A percentile compares a stretch with the other conserved stretches of the same genome.
These are phyloP conservation scores for Sphagnum contortum DNA, from an alignment of 225 moss, liverwort and hornwort genomes.

Conservation along the genomic window DNA sequence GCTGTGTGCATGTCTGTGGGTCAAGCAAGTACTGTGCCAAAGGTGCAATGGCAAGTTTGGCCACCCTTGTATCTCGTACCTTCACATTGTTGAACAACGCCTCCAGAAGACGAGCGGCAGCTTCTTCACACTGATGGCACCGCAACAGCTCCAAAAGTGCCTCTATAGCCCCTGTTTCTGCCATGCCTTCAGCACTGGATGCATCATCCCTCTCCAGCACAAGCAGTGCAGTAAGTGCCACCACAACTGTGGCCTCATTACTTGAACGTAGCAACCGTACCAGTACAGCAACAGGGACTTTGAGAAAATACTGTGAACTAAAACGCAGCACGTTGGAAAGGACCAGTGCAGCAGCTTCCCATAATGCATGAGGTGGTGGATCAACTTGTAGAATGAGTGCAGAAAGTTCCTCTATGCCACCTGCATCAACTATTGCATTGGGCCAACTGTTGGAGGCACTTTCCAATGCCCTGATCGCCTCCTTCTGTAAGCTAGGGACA, in stretches of 20 bases:
- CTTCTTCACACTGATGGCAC: slow-evolving; percentile 98
- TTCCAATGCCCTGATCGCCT: slow-evolving; percentile 84
- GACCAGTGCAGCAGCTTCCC: slow-evolving; percentile 91
- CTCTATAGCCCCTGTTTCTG: slow-evolving; percentile 88
- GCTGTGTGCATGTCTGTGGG: slow-evolving; percentile 81
- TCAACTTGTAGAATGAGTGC: slow-evolving; percentile 80
- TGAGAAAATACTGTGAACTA: slow-evolving; percentile 84
- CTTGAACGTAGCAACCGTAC: slow-evolving; percentile 86
- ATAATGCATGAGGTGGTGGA: slow-evolving; percentile 89
- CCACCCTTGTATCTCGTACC: slow-evolving; percentile 85
- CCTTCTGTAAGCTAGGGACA: slow-evolving; percentile 81
- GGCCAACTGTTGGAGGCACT: slow-evolving; percentile 99
- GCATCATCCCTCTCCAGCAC: slow-evolving; percentile 94
- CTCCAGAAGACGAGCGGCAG: slow-evolving; percentile 77
- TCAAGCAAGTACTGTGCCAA: slow-evolving; percentile 87
- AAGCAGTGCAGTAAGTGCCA: slow-evolving; percentile 82
- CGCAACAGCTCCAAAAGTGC: slow-evolving; percentile 83
- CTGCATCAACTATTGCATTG: slow-evolving; percentile 93
- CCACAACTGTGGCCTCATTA: slow-evolving; percentile 79
- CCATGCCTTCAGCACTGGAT: slow-evolving; percentile 79
- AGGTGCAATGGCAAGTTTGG: slow-evolving; percentile 78
- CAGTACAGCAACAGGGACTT: slow-evolving; percentile 72
- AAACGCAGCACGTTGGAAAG: slow-evolving; percentile 90
- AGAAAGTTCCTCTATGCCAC: slow-evolving; percentile 86
- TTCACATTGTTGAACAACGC: slow-evolving; percentile 91